phyloP scores from a whole-genome alignment of 768 basidiomycete genomes.

The Pilatotrama ljubarskyi region DNA sequence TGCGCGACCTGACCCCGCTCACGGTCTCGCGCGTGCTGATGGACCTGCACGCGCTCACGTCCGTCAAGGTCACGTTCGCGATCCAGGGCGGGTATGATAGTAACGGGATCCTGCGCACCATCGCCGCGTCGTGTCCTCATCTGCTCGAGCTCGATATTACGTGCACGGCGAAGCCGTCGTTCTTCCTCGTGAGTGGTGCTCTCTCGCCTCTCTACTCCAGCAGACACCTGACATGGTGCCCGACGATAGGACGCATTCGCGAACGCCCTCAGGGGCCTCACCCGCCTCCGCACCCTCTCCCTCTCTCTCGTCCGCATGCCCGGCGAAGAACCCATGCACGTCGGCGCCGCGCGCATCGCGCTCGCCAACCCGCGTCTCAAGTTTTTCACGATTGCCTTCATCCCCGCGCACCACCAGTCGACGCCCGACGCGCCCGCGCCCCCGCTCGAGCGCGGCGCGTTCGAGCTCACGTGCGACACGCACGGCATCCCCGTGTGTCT shows the following conservation, averaged over 20 bases:
- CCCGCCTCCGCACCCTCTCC: conserved; percentile 60
- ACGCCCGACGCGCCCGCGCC: conserved; percentile 40
- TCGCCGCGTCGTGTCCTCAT: conserved; percentile 65
- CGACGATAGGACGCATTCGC: conserved; percentile 57
- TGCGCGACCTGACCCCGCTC: conserved; percentile 67
- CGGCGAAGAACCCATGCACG: conserved; percentile 59
- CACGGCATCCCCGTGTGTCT: conserved; percentile 63
- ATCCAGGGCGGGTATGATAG: conserved; percentile 73
- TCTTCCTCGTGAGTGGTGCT: conserved; percentile 69
- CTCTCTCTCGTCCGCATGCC: conserved; percentile 68
- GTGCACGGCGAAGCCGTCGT: conserved; percentile 68
- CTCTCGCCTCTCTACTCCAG: too few relatives aligned
- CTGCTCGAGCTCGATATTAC: conserved; percentile 64
- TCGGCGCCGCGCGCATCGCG: conserved; percentile 63
- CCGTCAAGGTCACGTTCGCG: conserved; percentile 64
- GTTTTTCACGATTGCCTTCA: conserved; percentile 64
- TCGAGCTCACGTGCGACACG: conserved; percentile 58
- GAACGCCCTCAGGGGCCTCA: conserved; percentile 59
- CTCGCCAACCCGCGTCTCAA: conserved; percentile 65
- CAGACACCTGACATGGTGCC: neutral
- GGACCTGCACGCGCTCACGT: conserved; percentile 52
- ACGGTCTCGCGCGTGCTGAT: conserved; percentile 61
- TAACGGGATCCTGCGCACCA: conserved; percentile 64
- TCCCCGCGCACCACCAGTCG: conserved; percentile 53
- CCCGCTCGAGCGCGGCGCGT: conserved; percentile 49